A percentile compares a stretch with the other conserved stretches of the same genome.
phyloP scores from a whole-genome alignment of 148 eudicot genomes.

The Gaultheria prostrata region DNA sequence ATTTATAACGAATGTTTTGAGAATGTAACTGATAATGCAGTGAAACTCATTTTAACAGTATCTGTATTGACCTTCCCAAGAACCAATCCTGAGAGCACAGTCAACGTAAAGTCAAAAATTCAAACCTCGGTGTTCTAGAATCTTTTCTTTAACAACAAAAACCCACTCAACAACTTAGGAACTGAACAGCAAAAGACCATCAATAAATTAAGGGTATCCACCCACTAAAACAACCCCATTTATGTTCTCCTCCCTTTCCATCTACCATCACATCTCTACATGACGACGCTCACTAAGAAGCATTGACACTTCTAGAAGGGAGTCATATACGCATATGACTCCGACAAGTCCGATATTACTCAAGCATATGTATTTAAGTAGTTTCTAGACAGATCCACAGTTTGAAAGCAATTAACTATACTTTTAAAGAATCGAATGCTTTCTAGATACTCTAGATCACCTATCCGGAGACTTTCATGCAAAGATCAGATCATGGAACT shows the following conservation, averaged over 20 bases:
- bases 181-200: not conserved
- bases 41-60: not conserved
- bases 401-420: not conserved
- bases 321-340: not conserved
- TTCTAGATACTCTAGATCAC: not conserved
- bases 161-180: not conserved
- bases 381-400: not conserved
- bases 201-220: not conserved
- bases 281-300: not conserved
- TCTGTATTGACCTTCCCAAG: not conserved
- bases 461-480: not conserved
- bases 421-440: not conserved
- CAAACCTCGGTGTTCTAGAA: not conserved
- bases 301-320: not conserved
- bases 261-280: not conserved
- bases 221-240: not conserved
- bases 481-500: not conserved
- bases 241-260: not conserved
- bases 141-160: not conserved
- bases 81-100: not conserved
- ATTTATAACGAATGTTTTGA: not conserved
- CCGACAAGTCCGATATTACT: not conserved
- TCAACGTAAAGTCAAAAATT: no score
- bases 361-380: not conserved
- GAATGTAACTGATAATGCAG: not conserved